A percentile compares a stretch with the other conserved stretches of the same genome.
phyloP scores from a whole-genome alignment of 495 filamentous ascomycete species.

The Trichoderma asperelloides region DNA sequence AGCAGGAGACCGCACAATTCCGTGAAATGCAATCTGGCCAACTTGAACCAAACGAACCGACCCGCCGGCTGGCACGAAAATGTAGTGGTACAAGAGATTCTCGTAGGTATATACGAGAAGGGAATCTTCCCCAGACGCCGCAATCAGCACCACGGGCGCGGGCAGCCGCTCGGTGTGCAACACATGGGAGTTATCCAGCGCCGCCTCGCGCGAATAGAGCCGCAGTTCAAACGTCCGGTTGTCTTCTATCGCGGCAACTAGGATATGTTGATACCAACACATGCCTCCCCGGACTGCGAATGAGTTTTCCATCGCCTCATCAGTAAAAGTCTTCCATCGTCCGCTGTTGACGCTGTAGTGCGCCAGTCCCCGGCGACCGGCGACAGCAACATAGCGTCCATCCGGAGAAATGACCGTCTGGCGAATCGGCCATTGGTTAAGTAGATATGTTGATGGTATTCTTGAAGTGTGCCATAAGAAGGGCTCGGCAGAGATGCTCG shows the following conservation, averaged over 20 bases:
- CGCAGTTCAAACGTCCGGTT: slow-evolving; percentile 80
- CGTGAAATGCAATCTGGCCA: slow-evolving; percentile 93
- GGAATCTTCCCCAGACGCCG: slow-evolving; percentile 85
- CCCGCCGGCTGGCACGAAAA: slow-evolving; percentile 63
- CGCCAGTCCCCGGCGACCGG: slow-evolving; percentile 82
- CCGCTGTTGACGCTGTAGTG: slow-evolving; percentile 95
- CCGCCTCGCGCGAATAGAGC: slow-evolving; percentile 78
- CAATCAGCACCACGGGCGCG: slow-evolving; percentile 76
- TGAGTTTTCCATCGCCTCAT: slow-evolving; percentile 70
- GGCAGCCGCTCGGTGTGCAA: slow-evolving; percentile 69
- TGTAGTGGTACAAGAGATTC: slow-evolving; percentile 90
- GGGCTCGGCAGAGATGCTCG: slow-evolving; percentile 84
- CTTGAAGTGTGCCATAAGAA: slow-evolving; percentile 88
- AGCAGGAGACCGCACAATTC: slow-evolving; percentile 87
- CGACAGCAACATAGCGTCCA: slow-evolving; percentile 89
- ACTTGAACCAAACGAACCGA: slow-evolving; percentile 76
- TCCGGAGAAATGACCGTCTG: slow-evolving; percentile 80
- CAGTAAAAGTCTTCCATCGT: slow-evolving; percentile 89
- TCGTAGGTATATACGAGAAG: slow-evolving; percentile 94
- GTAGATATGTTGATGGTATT: slow-evolving; percentile 74
- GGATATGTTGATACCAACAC: slow-evolving; percentile 96
- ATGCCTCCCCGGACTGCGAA: slow-evolving; percentile 92
- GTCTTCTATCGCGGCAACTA: slow-evolving; percentile 88
- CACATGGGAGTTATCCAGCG: slow-evolving; percentile 62
- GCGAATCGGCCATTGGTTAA: slow-evolving; percentile 86